Percentiles rank a stretch among this genome's conserved stretches.
These are phyloP conservation scores for Linaria vulgaris DNA, from an alignment of 257 asterid species.

Conservation along the genomic window DNA sequence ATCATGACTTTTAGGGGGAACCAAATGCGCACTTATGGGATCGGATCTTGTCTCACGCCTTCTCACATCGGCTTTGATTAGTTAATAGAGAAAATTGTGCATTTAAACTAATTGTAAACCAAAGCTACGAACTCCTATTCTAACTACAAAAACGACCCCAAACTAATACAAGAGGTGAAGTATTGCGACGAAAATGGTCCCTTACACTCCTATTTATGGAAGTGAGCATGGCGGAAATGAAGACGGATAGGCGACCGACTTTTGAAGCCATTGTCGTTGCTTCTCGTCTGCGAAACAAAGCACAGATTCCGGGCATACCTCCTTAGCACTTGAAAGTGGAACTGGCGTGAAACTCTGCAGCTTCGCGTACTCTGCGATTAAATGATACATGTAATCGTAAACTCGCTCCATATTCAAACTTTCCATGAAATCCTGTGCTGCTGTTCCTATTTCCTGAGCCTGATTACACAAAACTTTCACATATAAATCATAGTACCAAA, in stretches of 20 bases:
- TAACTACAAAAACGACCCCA: too few relatives aligned
- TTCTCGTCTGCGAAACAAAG: conserved; percentile 61
- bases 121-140: too few relatives aligned
- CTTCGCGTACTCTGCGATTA: conserved; percentile 50
- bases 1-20: too few relatives aligned
- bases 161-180: too few relatives aligned
- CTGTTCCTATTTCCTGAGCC: conserved; percentile 65
- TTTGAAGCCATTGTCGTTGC: conserved; percentile 43
- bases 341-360: conserved; percentile 53
- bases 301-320: conserved; percentile 51
- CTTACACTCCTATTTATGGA: conserved; percentile 4
- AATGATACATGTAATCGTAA: conserved; percentile 74
- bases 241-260: conserved; percentile 41
- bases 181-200: too few relatives aligned
- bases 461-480: conserved; percentile 14
- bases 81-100: too few relatives aligned
- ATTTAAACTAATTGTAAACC: too few relatives aligned
- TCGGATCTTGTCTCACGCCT: too few relatives aligned
- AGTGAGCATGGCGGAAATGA: conserved; percentile 47
- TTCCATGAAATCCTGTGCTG: conserved; percentile 61
- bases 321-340: conserved; percentile 43
- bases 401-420: conserved; percentile 54
- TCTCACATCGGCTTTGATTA: too few relatives aligned
- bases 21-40: too few relatives aligned
- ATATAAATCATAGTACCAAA: neutral